These are phyloP conservation scores for Hirsutella thompsonii DNA, from an alignment of 2,329 filamentous ascomycete species.

Conservation along the genomic window DNA sequence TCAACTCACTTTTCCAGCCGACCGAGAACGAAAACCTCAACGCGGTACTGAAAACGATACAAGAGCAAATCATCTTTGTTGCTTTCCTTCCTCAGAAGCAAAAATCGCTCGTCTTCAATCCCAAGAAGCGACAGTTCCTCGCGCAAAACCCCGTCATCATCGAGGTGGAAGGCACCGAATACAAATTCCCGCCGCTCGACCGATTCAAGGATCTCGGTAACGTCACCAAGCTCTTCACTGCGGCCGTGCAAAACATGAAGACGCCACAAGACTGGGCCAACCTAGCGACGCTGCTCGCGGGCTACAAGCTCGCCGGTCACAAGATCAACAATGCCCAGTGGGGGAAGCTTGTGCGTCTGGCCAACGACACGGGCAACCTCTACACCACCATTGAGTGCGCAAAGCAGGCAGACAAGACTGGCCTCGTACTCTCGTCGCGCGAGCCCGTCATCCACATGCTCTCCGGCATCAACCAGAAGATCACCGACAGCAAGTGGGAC, in stretches of 20 bases:
- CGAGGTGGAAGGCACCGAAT: slow-evolving; percentile 42
- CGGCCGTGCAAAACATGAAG: slow-evolving; percentile 31
- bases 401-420: slow-evolving; percentile 31
- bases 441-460: slow-evolving; percentile 23
- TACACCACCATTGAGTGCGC: slow-evolving; percentile 36
- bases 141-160: slow-evolving; percentile 42
- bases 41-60: slow-evolving; percentile 35
- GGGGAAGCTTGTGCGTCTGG: slow-evolving; percentile 26
- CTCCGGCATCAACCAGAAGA: slow-evolving; percentile 20
- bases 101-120: slow-evolving; percentile 37
- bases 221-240: slow-evolving; percentile 22
- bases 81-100: slow-evolving; percentile 40
- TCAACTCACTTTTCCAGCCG: slow-evolving; percentile 31
- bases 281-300: slow-evolving; percentile 37
- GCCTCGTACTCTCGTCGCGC: slow-evolving; percentile 25
- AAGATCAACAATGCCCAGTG: slow-evolving; percentile 21
- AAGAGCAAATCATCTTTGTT: slow-evolving; percentile 49
- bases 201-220: slow-evolving; percentile 27
- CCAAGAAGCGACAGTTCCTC: slow-evolving; percentile 32
- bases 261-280: slow-evolving; percentile 38
- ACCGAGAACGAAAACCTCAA: slow-evolving; percentile 43
- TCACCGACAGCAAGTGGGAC: slow-evolving; percentile 22
- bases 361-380: slow-evolving; percentile 26
- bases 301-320: slow-evolving; percentile 29
- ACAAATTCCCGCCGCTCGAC: slow-evolving; percentile 37